Percentiles rank a stretch among this genome's conserved stretches.
Evolutionary conservation across 108 stramenopile genomes (phyloP).

Genomic region (Cylindrotheca fusiformis): DNA sequence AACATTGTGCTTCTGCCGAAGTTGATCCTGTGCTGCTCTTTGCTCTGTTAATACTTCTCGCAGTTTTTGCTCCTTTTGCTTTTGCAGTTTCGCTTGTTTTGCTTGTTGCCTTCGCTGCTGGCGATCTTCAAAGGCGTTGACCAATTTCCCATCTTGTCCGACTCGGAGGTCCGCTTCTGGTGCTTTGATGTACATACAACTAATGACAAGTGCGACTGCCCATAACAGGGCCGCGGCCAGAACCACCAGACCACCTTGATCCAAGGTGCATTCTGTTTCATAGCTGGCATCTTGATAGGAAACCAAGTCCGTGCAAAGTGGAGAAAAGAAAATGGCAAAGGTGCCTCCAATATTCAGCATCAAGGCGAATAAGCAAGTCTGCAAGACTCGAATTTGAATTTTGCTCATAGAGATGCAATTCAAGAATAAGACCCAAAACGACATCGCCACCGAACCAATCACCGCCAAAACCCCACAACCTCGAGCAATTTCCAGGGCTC

Average conservation of each 20-base stretch:
- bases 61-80: slow-evolving; percentile 11
- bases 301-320: slow-evolving; percentile 21
- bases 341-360: slow-evolving; percentile 10
- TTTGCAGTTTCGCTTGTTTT: slow-evolving; percentile 4
- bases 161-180: slow-evolving; percentile 20
- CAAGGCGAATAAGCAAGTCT: slow-evolving; percentile 3
- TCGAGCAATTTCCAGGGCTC: slow-evolving; percentile 28
- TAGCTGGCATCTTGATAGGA: slow-evolving; percentile 29
- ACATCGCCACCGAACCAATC: slow-evolving; percentile 16
- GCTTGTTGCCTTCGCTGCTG: slow-evolving; percentile 4
- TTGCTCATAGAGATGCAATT: slow-evolving; percentile 27
- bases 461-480: slow-evolving; percentile 30
- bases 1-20: background rate
- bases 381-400: slow-evolving; percentile 34
- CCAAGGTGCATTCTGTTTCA: slow-evolving; percentile 28
- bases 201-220: slow-evolving; percentile 34
- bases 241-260: slow-evolving; percentile 38
- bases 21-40: background rate
- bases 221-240: slow-evolving; percentile 32
- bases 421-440: slow-evolving; percentile 25
- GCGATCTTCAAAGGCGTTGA: slow-evolving; percentile 25
- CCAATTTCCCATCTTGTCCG: slow-evolving; percentile 18
- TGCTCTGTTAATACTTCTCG: slow-evolving; percentile 2
- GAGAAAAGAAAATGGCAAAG: slow-evolving; percentile 26
- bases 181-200: slow-evolving; percentile 33